Evolutionary conservation across 768 basidiomycete genomes (phyloP), one percentile per base, ranked within the genome.

Genomic region (Rhodosporidiobolus odoratus): DNA sequence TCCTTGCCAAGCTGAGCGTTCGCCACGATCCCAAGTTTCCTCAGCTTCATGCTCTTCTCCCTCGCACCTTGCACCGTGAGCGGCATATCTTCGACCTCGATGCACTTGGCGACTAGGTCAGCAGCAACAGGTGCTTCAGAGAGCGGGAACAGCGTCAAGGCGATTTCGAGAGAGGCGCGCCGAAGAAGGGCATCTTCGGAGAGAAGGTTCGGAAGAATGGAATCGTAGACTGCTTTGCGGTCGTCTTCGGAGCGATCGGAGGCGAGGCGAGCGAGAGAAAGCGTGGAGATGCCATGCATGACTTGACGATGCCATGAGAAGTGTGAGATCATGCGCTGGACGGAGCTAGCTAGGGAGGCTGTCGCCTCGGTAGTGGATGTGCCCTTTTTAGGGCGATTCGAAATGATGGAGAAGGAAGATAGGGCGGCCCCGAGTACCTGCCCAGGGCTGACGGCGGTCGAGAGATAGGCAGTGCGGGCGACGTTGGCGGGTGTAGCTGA

Each of bases 21-120:
- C 2, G 78, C 70, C 13, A 77, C 66, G 5, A 74, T 84, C 2
- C 84, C 87, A 4, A 94, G 83, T 61, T 89, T 84, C 6, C 86
- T 85, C 13, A 95, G 89, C 34, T 87, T 83, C 76, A 95, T 80
- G 6, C 91, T 86, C 53, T 92, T 85, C 76, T 98, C 95, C 43
- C 95, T 84, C 3, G 89, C 89, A 53, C 91, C 90, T 69, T 88
- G 86, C 4, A 89, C 81, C 65, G 92, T 89, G 43, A 96, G 78
- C 3, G 89, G 81, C 8, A 89, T 86, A 68, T 90, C 86, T 77
- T 99, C 96, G 4, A 88, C 90, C 68, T 88, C 86, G 32, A 92
- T 78, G 77, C 89, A 89, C 54, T 40, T 65, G 4, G 74, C 67
- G 15, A 82, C 73, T 40, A 81, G 81, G 52, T 83, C 83, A 1